These are phyloP conservation scores for Hyaloperonospora arabidopsidis DNA, from an alignment of 352 stramenopile species.

Conservation along the genomic window DNA sequence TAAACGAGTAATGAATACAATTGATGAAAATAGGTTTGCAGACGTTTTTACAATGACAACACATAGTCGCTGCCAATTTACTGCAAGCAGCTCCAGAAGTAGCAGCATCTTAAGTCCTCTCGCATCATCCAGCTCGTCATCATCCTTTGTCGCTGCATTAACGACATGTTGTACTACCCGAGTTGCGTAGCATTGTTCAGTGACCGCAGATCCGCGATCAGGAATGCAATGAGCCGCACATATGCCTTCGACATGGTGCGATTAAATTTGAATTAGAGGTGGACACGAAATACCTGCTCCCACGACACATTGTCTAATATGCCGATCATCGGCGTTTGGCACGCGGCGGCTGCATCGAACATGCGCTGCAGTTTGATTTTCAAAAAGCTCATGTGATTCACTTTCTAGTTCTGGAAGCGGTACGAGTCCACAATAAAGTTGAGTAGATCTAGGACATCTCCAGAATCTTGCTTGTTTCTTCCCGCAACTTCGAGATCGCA, in stretches of 20 bases:
- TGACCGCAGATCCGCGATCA: slow-evolving; percentile 56
- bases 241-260: slow-evolving; percentile 62
- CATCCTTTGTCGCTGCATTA: too few species aligned
- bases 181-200: slow-evolving; percentile 77
- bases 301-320: slow-evolving; percentile 73
- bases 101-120: too few species aligned
- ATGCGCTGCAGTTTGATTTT: slow-evolving; percentile 64
- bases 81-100: too few species aligned
- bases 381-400: slow-evolving; percentile 78
- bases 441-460: slow-evolving; percentile 60
- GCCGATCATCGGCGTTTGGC: slow-evolving; percentile 47
- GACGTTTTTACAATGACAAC: too few species aligned
- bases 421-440: slow-evolving; percentile 82
- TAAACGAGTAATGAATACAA: too few species aligned
- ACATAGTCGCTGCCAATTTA: too few species aligned
- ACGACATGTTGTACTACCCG: slow-evolving; percentile 74
- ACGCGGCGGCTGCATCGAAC: slow-evolving; percentile 44
- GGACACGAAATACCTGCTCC: slow-evolving; percentile 70
- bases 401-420: slow-evolving; percentile 84
- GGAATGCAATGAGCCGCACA: slow-evolving; percentile 48
- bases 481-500: slow-evolving; percentile 45
- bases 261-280: slow-evolving; percentile 62
- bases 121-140: too few species aligned
- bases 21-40: too few species aligned
- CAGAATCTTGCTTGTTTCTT: slow-evolving; percentile 42